Conservation (phyloP, 352 stramenopile species). For the Globisporangium megalacanthum region DNA sequence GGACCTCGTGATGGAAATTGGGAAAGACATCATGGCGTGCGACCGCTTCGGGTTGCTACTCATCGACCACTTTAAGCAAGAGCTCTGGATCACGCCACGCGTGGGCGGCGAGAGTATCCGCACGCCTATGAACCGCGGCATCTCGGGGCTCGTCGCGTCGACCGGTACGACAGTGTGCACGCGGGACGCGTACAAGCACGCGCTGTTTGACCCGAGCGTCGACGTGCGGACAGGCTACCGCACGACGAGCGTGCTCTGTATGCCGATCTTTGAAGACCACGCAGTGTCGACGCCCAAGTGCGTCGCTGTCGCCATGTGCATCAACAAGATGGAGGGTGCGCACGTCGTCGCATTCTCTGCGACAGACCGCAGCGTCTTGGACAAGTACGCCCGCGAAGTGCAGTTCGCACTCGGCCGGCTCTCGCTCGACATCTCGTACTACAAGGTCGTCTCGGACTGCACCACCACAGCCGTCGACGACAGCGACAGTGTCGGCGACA, state of each 20-base stretch:
- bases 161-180: slow-evolving; percentile 52
- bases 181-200: slow-evolving; percentile 68
- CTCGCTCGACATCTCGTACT: slow-evolving; percentile 75
- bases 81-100: slow-evolving; percentile 68
- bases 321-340: slow-evolving; percentile 84
- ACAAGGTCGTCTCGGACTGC: slow-evolving; percentile 59
- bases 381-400: slow-evolving; percentile 55
- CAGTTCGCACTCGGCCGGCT: slow-evolving; percentile 60
- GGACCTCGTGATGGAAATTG: slow-evolving; percentile 65
- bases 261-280: slow-evolving; percentile 72
- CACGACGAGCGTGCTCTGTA: slow-evolving; percentile 66
- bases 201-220: slow-evolving; percentile 59
- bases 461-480: slow-evolving; percentile 16
- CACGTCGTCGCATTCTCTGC: slow-evolving; percentile 70
- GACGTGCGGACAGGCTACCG: slow-evolving; percentile 71
- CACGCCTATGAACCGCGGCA: slow-evolving; percentile 60
- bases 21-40: slow-evolving; percentile 71
- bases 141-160: slow-evolving; percentile 61
- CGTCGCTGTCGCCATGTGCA: slow-evolving; percentile 78
- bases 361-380: slow-evolving; percentile 49
- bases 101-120: slow-evolving; percentile 43
- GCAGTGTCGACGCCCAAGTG: slow-evolving; percentile 38
- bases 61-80: slow-evolving; percentile 72
- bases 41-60: slow-evolving; percentile 65
- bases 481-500: neutral